Percentiles rank a stretch among this genome's conserved stretches.
Evolutionary conservation across 1,284 basidiomycete genomes (phyloP).

Genomic region (Cutaneotrichosporon sp.): DNA sequence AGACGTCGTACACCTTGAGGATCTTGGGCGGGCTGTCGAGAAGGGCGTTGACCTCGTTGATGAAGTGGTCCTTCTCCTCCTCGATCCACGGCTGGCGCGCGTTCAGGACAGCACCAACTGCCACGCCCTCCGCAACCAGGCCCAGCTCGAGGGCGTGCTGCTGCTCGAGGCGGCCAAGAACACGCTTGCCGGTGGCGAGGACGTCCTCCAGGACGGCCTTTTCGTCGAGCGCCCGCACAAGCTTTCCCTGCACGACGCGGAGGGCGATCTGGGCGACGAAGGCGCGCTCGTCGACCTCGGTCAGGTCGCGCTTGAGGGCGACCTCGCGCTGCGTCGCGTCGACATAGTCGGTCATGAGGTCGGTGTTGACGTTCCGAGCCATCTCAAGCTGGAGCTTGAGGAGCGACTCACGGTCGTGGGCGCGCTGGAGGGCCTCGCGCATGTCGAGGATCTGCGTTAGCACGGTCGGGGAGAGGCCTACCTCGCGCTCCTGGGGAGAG

Average conservation of each 20-base stretch:
- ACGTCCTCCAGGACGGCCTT: neutral
- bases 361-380: too few species aligned
- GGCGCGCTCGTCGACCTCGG: too few species aligned
- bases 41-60: neutral
- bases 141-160: neutral
- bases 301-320: too few species aligned
- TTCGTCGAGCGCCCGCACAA: neutral
- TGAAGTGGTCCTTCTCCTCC: neutral
- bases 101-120: neutral
- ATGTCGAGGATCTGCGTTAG: too few species aligned
- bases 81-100: neutral
- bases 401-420: too few species aligned
- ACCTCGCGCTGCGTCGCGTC: too few species aligned
- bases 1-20: neutral
- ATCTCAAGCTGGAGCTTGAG: too few species aligned
- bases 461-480: too few species aligned
- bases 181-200: neutral
- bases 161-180: neutral
- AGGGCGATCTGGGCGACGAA: too few species aligned
- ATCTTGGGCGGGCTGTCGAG: neutral
- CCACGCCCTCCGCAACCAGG: neutral
- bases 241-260: neutral
- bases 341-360: too few species aligned
- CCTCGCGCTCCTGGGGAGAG: too few species aligned
- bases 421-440: too few species aligned